Evolutionary conservation across 2,329 filamentous ascomycete species (phyloP), one percentile per base, ranked within the genome.

Genomic region (Penicillium sp.): DNA sequence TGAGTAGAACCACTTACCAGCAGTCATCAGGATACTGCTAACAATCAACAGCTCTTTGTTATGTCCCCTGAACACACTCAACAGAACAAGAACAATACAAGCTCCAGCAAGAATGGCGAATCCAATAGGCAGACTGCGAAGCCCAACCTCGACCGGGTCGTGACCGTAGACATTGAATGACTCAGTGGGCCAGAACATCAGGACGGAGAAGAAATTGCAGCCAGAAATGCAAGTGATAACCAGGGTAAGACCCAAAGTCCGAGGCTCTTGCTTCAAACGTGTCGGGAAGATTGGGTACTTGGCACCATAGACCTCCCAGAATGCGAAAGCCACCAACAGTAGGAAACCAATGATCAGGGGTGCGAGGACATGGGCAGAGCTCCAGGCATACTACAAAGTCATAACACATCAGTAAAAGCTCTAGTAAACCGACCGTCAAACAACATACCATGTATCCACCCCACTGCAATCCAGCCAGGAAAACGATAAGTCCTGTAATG

Each of bases 161-260:
- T 89, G 84, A 7, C 84, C 84, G 66, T 87, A 88, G 10, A 87
- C 81, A 61, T 87, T 87, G 73, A 84, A 86, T 1, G 83, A 81
- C 69, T 88, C 82, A 0, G 84, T 86, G 5, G 84, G 84, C 85
- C 85, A 88, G 68, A 88, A 85, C 69, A 79, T 77, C 49, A 79
- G 69, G 11, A 82, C 73, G 0, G 80, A 80, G 66, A 84, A 82
- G 70, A 84, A 85, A 65, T 86, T 85, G 57, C 82, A 81, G 4
- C 84, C 84, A 0, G 82, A 84, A 52, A 85, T 82, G 64, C 84
- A 84, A 14, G 83, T 85, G 64, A 86, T 84, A 53, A 86, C 67
- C 21, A 85, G 72, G 0, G 81, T 84, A 21, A 85, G 73, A 13
- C 74, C 72, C 6, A 86, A 71, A 5, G 79, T 83, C 3, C 81